phyloP scores from a whole-genome alignment of 176 grass and related monocot species.

The Phyllostachys edulis region DNA sequence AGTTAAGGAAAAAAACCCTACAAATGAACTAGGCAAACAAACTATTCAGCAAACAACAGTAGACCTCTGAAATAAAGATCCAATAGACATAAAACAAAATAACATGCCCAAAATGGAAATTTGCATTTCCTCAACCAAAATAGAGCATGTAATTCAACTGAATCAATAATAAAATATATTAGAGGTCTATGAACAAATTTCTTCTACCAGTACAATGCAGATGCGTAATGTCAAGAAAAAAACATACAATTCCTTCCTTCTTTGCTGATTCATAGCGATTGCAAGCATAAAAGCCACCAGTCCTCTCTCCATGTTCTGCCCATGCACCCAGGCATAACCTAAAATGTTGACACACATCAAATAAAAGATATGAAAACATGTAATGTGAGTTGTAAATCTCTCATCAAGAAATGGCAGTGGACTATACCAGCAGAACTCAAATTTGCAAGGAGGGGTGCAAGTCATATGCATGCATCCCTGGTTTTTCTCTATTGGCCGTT shows the following conservation, averaged over 20 bases:
- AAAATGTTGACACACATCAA: conserved; percentile 34
- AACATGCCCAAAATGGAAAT: background rate
- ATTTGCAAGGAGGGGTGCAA: conserved; percentile 93
- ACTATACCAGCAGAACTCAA: conserved; percentile 93
- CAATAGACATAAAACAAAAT: background rate
- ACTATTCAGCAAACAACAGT: background rate
- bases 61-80: background rate
- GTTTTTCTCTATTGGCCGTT: conserved; percentile 95
- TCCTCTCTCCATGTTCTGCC: conserved; percentile 85
- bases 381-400: conserved; percentile 15
- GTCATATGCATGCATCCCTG: conserved; percentile 99
- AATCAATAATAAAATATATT: background rate
- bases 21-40: conserved; percentile 2
- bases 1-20: background rate
- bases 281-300: conserved; percentile 95
- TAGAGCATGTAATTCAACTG: background rate
- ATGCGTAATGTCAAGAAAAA: conserved; percentile 14
- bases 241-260: conserved; percentile 77
- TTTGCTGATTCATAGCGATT: conserved; percentile 93
- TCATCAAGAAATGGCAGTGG: conserved; percentile 15
- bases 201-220: background rate
- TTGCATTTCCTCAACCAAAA: background rate
- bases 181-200: background rate
- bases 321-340: conserved; percentile 91
- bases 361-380: conserved; percentile 10